phyloP scores from a whole-genome alignment of 352 stramenopile species.

The Phytophthora sansomeana region DNA sequence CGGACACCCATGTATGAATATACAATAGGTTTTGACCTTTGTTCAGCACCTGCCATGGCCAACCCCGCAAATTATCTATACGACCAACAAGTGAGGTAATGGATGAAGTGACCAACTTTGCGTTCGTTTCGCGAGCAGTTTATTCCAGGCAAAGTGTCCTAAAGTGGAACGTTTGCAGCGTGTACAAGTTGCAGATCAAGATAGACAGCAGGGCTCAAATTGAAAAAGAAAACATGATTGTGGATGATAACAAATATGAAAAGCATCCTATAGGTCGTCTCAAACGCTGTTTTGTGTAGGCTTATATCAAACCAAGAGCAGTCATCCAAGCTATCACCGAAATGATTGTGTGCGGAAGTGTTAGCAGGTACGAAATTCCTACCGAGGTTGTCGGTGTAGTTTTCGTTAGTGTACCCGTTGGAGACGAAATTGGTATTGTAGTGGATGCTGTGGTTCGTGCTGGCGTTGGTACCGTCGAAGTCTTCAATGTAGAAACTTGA shows the following conservation, averaged over 20 bases:
- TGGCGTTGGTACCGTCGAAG: too few species aligned
- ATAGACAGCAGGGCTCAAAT: too few species aligned
- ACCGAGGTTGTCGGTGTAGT: background rate
- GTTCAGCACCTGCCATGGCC: background rate
- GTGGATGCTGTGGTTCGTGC: background rate
- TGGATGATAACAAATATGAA: too few species aligned
- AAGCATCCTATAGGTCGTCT: too few species aligned
- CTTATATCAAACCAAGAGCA: background rate
- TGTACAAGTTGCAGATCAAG: too few species aligned
- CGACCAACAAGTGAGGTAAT: background rate
- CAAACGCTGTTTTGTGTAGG: too few species aligned
- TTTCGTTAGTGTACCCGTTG: background rate
- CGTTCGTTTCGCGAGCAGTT: conserved; percentile 15
- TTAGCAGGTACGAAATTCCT: background rate
- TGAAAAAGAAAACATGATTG: too few species aligned
- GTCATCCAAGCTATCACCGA: background rate
- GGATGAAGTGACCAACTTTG: conserved; percentile 3
- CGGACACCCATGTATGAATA: background rate
- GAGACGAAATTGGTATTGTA: background rate
- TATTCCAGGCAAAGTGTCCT: background rate
- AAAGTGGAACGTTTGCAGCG: background rate
- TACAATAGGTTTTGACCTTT: background rate
- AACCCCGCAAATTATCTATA: background rate
- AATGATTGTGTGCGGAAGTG: background rate
- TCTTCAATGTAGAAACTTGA: background rate